Conservation (phyloP, 148 eudicot genomes). For the Rhododendron molle region DNA sequence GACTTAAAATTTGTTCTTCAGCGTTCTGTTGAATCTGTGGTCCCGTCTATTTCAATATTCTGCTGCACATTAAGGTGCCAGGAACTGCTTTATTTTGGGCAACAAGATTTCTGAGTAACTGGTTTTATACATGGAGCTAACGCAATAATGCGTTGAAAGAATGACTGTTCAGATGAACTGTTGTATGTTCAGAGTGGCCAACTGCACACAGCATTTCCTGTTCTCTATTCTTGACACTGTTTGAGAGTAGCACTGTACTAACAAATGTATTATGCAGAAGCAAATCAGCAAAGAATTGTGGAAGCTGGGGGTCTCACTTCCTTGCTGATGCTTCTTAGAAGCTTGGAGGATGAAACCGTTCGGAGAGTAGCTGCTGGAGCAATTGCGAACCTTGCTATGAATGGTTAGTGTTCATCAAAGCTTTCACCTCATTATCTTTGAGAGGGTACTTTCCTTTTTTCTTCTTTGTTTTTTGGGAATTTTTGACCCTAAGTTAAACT, state of each 20-base stretch:
- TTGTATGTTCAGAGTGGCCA: neutral
- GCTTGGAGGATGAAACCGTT: slow-evolving; percentile 90
- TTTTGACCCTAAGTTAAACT: neutral
- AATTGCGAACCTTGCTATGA: slow-evolving; percentile 99
- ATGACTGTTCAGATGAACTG: neutral
- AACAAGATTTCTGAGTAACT: neutral
- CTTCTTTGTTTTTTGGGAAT: neutral
- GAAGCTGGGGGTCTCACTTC: slow-evolving; percentile 97
- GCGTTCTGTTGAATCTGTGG: neutral
- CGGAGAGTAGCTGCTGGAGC: slow-evolving; percentile 99
- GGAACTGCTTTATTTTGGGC: neutral
- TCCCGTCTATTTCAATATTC: neutral
- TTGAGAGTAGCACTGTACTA: slow-evolving; percentile 1
- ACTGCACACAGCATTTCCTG: neutral
- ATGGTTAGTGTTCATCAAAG: slow-evolving; percentile 37
- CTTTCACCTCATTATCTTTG: neutral
- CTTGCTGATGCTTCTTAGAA: slow-evolving; percentile 89
- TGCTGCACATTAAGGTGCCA: neutral
- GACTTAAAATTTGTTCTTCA: neutral
- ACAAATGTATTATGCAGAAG: slow-evolving; percentile 46
- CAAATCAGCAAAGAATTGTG: slow-evolving; percentile 89
- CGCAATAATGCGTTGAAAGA: neutral
- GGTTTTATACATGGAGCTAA: neutral
- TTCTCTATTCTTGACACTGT: neutral
- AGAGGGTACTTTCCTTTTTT: neutral